Percentiles rank a stretch among this genome's conserved stretches.
Evolutionary conservation across 2,329 filamentous ascomycete species (phyloP).

Genomic region (Colletotrichum melonis): DNA sequence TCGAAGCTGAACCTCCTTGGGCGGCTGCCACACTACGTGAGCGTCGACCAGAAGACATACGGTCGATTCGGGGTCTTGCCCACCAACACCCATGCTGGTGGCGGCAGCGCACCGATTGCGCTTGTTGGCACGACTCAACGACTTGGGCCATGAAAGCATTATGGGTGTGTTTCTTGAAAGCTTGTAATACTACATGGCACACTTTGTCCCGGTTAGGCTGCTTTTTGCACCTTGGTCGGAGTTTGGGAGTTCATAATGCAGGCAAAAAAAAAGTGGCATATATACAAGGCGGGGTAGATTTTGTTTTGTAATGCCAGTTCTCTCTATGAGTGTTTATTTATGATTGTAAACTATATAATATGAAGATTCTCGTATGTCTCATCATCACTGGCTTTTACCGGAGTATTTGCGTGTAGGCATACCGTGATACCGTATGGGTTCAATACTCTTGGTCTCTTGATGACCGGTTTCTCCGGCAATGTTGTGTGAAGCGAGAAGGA

Average conservation of each 20-base stretch:
- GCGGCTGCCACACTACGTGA: slow-evolving; percentile 90
- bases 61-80: slow-evolving; percentile 92
- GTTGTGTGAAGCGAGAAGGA: neutral
- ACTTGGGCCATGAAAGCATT: slow-evolving; percentile 69
- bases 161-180: neutral
- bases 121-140: slow-evolving; percentile 75
- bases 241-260: slow-evolving; percentile 22
- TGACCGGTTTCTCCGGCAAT: neutral
- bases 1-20: slow-evolving; percentile 86
- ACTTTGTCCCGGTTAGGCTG: neutral
- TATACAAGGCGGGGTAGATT: neutral
- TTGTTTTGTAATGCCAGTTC: neutral
- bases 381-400: neutral
- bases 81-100: slow-evolving; percentile 54
- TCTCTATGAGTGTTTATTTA: neutral
- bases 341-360: neutral
- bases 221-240: slow-evolving; percentile 17
- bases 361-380: neutral
- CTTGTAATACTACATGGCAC: slow-evolving; percentile 5
- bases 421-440: rapidly evolving
- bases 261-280: neutral
- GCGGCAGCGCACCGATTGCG: slow-evolving; percentile 63
- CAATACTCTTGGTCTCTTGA: neutral
- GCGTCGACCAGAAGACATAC: slow-evolving; percentile 95
- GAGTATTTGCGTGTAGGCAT: neutral